Conservation (phyloP, 2,329 filamentous ascomycete genomes). For the Aphanocladium album region DNA sequence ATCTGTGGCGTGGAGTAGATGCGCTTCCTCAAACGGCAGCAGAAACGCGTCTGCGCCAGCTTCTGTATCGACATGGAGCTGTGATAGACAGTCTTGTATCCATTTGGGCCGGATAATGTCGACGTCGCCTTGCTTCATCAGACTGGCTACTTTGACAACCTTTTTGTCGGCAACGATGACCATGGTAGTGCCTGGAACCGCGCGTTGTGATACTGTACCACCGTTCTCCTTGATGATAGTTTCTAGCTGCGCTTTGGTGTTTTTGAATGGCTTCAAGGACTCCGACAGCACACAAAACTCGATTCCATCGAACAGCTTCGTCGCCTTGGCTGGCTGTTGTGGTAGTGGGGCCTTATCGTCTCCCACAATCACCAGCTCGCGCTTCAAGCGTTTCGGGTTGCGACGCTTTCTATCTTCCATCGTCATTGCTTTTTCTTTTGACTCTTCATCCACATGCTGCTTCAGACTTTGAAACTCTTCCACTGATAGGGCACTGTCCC, state of each 20-base stretch:
- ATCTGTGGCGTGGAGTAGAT: constrained; percentile 67
- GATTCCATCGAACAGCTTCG: constrained; percentile 66
- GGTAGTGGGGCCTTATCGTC: constrained; percentile 42
- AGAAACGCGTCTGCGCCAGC: constrained; percentile 48
- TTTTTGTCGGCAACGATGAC: constrained; percentile 76
- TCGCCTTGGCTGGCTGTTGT: constrained; percentile 50
- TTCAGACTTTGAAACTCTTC: constrained; percentile 73
- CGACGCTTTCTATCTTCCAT: constrained; percentile 62
- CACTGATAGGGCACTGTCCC: constrained; percentile 73
- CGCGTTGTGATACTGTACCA: constrained; percentile 71
- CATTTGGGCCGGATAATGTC: constrained; percentile 76
- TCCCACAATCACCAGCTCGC: constrained; percentile 67
- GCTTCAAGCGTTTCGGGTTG: constrained; percentile 57
- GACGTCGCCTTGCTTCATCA: constrained; percentile 65
- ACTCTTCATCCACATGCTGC: constrained; percentile 62
- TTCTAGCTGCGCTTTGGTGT: constrained; percentile 74
- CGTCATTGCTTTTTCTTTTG: constrained; percentile 69
- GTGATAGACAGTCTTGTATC: constrained; percentile 75
- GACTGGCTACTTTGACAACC: constrained; percentile 73
- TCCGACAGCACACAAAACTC: constrained; percentile 84
- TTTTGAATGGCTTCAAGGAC: constrained; percentile 62
- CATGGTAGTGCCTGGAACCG: constrained; percentile 56
- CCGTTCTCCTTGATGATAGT: constrained; percentile 77
- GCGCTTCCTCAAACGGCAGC: constrained; percentile 55
- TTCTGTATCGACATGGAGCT: constrained; percentile 22